Conservation (phyloP, 345 rosid species). For the Tarenaya hassleriana region DNA sequence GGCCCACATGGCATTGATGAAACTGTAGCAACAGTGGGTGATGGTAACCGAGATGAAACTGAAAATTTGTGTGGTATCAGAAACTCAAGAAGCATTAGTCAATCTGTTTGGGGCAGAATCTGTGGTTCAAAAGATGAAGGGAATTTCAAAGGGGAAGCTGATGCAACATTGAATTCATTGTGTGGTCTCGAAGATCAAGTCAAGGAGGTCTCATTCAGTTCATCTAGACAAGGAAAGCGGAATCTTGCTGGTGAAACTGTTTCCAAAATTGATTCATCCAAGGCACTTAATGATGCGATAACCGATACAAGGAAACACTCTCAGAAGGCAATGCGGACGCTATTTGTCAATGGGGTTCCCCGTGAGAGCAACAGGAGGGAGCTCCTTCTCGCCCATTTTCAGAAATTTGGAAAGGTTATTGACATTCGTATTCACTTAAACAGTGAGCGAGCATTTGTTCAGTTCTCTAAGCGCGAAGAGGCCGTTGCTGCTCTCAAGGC, state of each 20-base stretch:
- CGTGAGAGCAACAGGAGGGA: constrained; percentile 68
- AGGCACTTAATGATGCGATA: constrained; percentile 36
- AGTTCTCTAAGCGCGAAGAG: constrained; percentile 87
- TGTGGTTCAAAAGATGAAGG: constrained; percentile 39
- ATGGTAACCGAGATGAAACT: constrained; percentile 38
- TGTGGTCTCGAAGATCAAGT: constrained; percentile 45
- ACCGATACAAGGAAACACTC: constrained; percentile 46
- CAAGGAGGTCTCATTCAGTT: constrained; percentile 40
- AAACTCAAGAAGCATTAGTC: constrained; percentile 39
- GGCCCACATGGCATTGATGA: constrained; percentile 50
- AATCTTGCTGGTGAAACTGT: constrained; percentile 34
- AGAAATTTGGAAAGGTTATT: constrained; percentile 81
- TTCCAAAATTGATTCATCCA: constrained; percentile 37
- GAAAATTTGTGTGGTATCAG: constrained; percentile 38
- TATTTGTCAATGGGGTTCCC: constrained; percentile 85
- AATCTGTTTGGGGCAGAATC: constrained; percentile 74
- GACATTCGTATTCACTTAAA: constrained; percentile 78
- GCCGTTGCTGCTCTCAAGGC: constrained; percentile 92
- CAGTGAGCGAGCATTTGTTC: constrained; percentile 88
- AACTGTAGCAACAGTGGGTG: constrained; percentile 40
- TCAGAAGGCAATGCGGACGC: constrained; percentile 79
- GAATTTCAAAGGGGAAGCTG: constrained; percentile 51
- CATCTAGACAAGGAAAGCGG: constrained; percentile 45
- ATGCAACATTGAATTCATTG: constrained; percentile 33
- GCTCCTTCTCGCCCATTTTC: constrained; percentile 84